Evolutionary conservation across 768 basidiomycete genomes (phyloP).

Genomic region (Leccinum incarnatum): DNA sequence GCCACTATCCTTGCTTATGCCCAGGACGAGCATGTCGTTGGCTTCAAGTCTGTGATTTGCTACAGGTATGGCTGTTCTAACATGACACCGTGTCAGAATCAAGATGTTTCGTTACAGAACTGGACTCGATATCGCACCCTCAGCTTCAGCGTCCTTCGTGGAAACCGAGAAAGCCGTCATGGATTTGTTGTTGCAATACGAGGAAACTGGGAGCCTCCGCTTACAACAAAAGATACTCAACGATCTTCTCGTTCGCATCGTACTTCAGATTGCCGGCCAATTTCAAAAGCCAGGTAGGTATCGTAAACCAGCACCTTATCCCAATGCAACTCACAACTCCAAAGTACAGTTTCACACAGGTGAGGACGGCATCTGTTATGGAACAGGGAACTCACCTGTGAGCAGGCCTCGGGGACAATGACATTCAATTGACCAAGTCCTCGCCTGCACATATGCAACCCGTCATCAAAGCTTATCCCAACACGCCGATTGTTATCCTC

Average conservation of each 20-base stretch:
- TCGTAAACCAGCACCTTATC: background rate
- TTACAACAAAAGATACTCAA: slow-evolving; percentile 63
- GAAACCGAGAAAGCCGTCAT: slow-evolving; percentile 33
- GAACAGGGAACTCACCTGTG: background rate
- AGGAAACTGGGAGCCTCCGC: slow-evolving; percentile 41
- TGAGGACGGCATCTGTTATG: background rate
- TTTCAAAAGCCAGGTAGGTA: slow-evolving; percentile 58
- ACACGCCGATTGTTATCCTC: slow-evolving; percentile 62
- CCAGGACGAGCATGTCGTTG: slow-evolving; percentile 49
- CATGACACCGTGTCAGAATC: background rate
- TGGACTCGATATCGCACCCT: slow-evolving; percentile 53
- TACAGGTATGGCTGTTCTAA: slow-evolving; percentile 40
- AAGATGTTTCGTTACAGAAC: slow-evolving; percentile 38
- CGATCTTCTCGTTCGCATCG: slow-evolving; percentile 58
- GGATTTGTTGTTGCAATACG: slow-evolving; percentile 35
- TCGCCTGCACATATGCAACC: slow-evolving; percentile 69
- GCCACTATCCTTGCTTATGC: slow-evolving; percentile 38
- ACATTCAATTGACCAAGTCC: slow-evolving; percentile 54
- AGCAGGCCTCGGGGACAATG: slow-evolving; percentile 64
- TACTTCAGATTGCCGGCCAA: slow-evolving; percentile 51
- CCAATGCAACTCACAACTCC: background rate
- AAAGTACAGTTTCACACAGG: slow-evolving; percentile 83
- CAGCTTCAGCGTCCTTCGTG: slow-evolving; percentile 24
- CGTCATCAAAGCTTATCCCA: slow-evolving; percentile 60
- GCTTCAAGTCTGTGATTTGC: slow-evolving; percentile 75